A percentile compares a stretch with the other conserved stretches of the same genome.
Evolutionary conservation across 2,329 filamentous ascomycete species (phyloP).

Genomic region (Periconia sp.): DNA sequence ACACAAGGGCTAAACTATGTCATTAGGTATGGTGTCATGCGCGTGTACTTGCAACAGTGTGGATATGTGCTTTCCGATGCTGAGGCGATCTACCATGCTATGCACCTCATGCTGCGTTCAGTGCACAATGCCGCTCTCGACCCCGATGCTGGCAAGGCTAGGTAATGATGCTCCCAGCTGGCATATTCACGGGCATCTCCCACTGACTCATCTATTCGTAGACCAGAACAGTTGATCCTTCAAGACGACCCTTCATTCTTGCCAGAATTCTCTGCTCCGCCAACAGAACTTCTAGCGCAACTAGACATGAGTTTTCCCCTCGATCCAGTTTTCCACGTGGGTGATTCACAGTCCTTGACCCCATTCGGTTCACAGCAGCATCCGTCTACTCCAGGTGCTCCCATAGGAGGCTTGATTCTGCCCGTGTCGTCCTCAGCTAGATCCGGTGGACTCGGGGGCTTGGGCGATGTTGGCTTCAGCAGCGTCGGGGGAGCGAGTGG

Average conservation of each 20-base stretch:
- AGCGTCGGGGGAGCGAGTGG: conserved; percentile 29
- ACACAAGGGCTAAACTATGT: background rate
- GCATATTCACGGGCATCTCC: background rate
- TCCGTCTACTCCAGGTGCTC: conserved; percentile 19
- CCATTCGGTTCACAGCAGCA: conserved; percentile 33
- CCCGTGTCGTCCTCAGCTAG: conserved; percentile 51
- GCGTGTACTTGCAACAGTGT: conserved; percentile 86
- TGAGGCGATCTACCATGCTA: conserved; percentile 71
- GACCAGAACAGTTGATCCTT: conserved; percentile 74
- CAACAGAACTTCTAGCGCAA: conserved; percentile 56
- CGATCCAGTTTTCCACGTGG: conserved; percentile 32
- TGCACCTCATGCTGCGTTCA: conserved; percentile 67
- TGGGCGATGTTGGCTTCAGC: conserved; percentile 46
- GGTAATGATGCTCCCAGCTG: conserved; percentile 54
- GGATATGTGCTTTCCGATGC: conserved; percentile 81
- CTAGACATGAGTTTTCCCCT: conserved; percentile 44
- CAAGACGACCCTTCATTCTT: conserved; percentile 82
- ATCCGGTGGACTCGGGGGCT: conserved; percentile 43
- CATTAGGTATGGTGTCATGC: conserved; percentile 66
- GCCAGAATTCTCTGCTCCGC: conserved; percentile 64
- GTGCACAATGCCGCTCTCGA: conserved; percentile 65
- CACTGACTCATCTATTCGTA: conserved; percentile 41
- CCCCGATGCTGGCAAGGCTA: conserved; percentile 68
- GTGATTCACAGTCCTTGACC: conserved; percentile 42
- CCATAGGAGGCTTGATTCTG: conserved; percentile 45